Evolutionary conservation across 345 rosid genomes (phyloP), one percentile per base, ranked within the genome.

Genomic region (Moricandia moricandioides): DNA sequence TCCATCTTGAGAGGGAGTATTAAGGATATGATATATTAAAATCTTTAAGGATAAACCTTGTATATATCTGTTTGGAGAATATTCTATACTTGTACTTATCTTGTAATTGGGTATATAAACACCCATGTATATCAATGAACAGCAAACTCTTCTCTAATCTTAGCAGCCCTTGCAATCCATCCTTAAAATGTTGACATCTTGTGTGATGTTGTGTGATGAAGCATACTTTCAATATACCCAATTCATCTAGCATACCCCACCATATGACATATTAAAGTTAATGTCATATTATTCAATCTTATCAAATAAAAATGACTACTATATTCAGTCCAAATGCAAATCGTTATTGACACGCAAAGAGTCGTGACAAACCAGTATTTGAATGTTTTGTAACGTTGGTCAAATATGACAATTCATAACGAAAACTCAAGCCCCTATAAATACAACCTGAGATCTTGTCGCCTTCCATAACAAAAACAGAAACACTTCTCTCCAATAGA

Each of bases 261-360:
- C 24, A 21, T 21, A 21, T 21, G 24, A 21, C 24, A 21, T 21
- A 21, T 21, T 21, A 21, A 21, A 21, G 24, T 21, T 21, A 21
- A 21, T 21, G 24, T 21, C 24, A 21, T 21, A 21, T 21, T 21
- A 21, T 21, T 21, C 24, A 21, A 21, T 21, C 24, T 9, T 21
- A 35, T 37, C 10, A 64, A 17, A 57, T 0, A 64, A 59, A 7
- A 5, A 34, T 24, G 24, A 21, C 24, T 21, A 29, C 31, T 33
- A 33, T 60, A 16, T 63, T 61, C 39, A 26, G 16, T 33, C 17
- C 29, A 37, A 57, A 14, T 74, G 39, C 54, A 29, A 71, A 65
- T 12, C 17, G 1, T 65, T 18, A 56, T 65, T 71, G 80, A 77
- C 72, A 71, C 31, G 76, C 16, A 65, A 77, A 77, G 80, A 71